Base-by-base conservation (phyloP, 2,329 filamentous ascomycete genomes). In the Helicocarpus griseus region DNA sequence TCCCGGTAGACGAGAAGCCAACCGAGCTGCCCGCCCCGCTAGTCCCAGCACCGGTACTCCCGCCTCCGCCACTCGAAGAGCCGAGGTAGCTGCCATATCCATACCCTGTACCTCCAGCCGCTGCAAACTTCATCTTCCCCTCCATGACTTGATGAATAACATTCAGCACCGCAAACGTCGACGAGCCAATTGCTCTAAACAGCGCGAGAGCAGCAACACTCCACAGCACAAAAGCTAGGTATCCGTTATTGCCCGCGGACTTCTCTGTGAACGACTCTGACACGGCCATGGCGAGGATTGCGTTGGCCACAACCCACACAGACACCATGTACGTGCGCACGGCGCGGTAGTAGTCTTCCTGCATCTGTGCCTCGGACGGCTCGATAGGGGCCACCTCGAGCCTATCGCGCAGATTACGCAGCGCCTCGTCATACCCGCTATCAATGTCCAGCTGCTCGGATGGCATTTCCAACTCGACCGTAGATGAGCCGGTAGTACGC, bases 301-400 rank as follows among this genome's bases (percentile, higher is more conserved):
- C 89, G 67, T 98, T 98, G 61, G 83, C 82, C 33, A 94, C 79
- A 79, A 98, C 89, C 93, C 93, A 98, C 44, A 84, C 79, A 40
- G 95, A 83, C 11, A 98, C 93, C 84, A 98, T 94, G 81, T 98
- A 98, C 0, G 93, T 98, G 50, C 93, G 83, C 49, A 98, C 93
- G 38, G 86, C 88, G 68, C 90, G 88, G 78, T 98, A 98, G 78
- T 98, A 98, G 71, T 98, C 93, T 69, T 98, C 93, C 69, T 98
- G 93, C 70, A 89, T 73, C 71, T 97, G 93, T 0, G 80, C 76
- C 61, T 96, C 91, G 40, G 80, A 83, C 14, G 81, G 61, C 0
- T 74, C 69, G 0, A 78, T 68, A 11, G 70, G 66, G 9, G 86
- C 76, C 0, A 97, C 91, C 66, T 95, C 89, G 61, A 98, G 77